Evolutionary conservation across 208 protist species (phyloP).

Genomic region (Trypanosoma scelopori): DNA sequence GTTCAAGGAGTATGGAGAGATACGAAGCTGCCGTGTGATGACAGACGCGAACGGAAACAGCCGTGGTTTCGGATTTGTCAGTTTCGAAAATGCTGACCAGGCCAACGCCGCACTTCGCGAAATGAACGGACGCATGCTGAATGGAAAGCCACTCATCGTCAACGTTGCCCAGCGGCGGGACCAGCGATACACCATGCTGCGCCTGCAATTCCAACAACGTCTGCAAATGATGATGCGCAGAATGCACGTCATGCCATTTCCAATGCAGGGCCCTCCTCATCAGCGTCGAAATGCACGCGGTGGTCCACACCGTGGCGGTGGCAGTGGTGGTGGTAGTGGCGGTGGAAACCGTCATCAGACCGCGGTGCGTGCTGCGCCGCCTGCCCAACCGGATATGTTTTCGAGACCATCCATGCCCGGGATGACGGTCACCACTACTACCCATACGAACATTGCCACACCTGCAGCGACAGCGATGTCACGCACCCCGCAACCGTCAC

Average conservation of each 20-base stretch:
- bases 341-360: slow-evolving; percentile 32
- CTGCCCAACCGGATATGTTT: slow-evolving; percentile 39
- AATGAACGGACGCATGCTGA: slow-evolving; percentile 97
- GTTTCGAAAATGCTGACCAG: slow-evolving; percentile 98
- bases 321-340: slow-evolving; percentile 37
- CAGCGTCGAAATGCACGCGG: slow-evolving; percentile 31
- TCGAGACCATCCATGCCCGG: slow-evolving; percentile 38
- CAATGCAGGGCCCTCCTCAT: slow-evolving; percentile 23
- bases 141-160: slow-evolving; percentile 97
- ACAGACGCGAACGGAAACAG: slow-evolving; percentile 91
- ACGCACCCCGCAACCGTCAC: slow-evolving; percentile 64
- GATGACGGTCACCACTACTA: too few relatives aligned
- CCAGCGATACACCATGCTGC: slow-evolving; percentile 94
- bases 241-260: slow-evolving; percentile 54
- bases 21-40: slow-evolving; percentile 98
- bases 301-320: slow-evolving; percentile 21
- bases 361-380: slow-evolving; percentile 23
- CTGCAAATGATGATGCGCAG: slow-evolving; percentile 87
- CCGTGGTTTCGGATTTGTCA: slow-evolving; percentile 98
- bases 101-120: slow-evolving; percentile 96
- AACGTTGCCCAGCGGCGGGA: slow-evolving; percentile 97
- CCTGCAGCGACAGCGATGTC: too few relatives aligned
- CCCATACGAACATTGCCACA: too few relatives aligned
- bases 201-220: slow-evolving; percentile 93
- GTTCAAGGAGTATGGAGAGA: slow-evolving; percentile 97